A percentile compares a stretch with the other conserved stretches of the same genome.
These are phyloP conservation scores for Solioccasus polychromus DNA, from an alignment of 768 basidiomycete species.

Conservation along the genomic window DNA sequence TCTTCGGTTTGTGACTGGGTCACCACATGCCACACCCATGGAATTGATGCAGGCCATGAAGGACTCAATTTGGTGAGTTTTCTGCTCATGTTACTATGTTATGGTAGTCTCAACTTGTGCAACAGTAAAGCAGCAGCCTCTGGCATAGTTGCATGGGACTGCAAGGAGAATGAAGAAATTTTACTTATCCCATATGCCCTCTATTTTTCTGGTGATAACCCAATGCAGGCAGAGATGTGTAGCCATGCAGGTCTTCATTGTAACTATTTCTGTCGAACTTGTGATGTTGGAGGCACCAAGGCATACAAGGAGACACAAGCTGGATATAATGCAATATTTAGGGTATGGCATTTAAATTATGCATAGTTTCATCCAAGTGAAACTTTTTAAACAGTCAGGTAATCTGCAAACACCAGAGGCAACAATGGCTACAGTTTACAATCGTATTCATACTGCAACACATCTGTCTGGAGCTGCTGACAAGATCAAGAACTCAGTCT, in stretches of 20 bases:
- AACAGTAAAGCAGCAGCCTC: not conserved
- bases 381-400: not conserved
- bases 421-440: not conserved
- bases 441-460: not conserved
- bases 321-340: constrained; percentile 36
- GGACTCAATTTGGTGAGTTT: constrained; percentile 23
- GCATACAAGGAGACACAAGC: constrained; percentile 30
- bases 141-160: constrained; percentile 30
- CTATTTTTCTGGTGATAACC: constrained; percentile 38
- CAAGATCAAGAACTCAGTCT: not conserved
- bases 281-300: constrained; percentile 35
- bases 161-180: constrained; percentile 17
- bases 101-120: not conserved
- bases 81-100: no score
- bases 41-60: constrained; percentile 30
- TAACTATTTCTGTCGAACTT: constrained; percentile 41
- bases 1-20: constrained; percentile 29
- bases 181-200: constrained; percentile 15
- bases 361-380: not conserved
- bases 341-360: constrained; percentile 14
- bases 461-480: not conserved
- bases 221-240: constrained; percentile 20
- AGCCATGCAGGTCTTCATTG: constrained; percentile 41
- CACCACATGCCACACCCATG: constrained; percentile 33
- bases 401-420: not conserved